phyloP scores from a whole-genome alignment of 257 asterid genomes.

The Ilex asprella region DNA sequence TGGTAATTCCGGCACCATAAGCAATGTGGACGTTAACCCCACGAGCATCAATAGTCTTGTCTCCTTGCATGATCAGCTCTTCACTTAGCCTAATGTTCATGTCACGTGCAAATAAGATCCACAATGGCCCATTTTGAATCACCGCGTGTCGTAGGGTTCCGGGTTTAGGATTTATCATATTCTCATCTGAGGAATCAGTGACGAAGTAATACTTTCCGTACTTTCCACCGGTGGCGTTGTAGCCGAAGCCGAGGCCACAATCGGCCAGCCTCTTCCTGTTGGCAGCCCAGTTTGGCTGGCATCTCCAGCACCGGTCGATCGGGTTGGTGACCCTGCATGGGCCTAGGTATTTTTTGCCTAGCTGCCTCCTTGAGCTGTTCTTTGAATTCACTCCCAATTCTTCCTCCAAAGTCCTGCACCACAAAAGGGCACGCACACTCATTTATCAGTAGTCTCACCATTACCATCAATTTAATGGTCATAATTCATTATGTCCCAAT shows the following conservation, averaged over 20 bases:
- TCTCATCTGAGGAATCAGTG: slow-evolving; percentile 18
- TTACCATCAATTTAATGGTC: no score
- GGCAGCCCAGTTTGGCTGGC: slow-evolving; percentile 25
- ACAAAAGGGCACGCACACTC: no score
- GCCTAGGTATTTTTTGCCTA: slow-evolving; percentile 23
- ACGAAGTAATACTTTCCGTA: slow-evolving; percentile 17
- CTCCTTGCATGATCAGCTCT: slow-evolving; percentile 20
- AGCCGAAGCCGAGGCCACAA: slow-evolving; percentile 31
- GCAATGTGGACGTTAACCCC: slow-evolving; percentile 21
- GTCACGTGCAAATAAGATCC: slow-evolving; percentile 20
- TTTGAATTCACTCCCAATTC: not conserved
- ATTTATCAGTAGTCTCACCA: no score
- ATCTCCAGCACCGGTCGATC: slow-evolving; percentile 34
- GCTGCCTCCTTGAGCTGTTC: slow-evolving; percentile 45
- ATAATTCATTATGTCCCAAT: no score
- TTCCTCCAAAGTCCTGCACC: slow-evolving; percentile 29
- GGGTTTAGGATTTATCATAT: slow-evolving; percentile 19
- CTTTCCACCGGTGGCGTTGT: slow-evolving; percentile 26
- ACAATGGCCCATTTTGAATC: slow-evolving; percentile 28
- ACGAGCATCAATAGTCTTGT: slow-evolving; percentile 34
- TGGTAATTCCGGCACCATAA: slow-evolving; percentile 28
- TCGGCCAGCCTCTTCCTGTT: slow-evolving; percentile 27
- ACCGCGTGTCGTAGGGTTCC: slow-evolving; percentile 38
- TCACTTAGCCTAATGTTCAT: slow-evolving; percentile 27
- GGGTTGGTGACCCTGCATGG: slow-evolving; percentile 67